Percentiles rank a stretch among this genome's conserved stretches.
Conservation (phyloP, 805 yeast species). For the Saccharomycopsis schoenii region DNA sequence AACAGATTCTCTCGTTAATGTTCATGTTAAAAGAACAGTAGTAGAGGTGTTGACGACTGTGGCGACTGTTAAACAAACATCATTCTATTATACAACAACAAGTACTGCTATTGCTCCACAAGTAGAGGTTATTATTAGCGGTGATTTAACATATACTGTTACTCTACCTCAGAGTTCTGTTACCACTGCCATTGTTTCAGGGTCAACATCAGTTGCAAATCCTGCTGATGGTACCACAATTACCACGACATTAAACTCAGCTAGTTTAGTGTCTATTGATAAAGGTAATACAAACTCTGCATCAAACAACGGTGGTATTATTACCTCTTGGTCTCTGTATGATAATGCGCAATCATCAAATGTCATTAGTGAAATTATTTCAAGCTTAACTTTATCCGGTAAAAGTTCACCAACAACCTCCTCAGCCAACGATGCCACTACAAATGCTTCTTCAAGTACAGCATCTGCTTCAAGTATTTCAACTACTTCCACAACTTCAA, state of each 20-base stretch:
- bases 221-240: neutral
- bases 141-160: constrained; percentile 41
- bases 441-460: constrained; percentile 26
- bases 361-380: constrained; percentile 30
- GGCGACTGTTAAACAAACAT: constrained; percentile 31
- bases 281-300: constrained; percentile 12
- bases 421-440: constrained; percentile 24
- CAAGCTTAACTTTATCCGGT: constrained; percentile 24
- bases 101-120: constrained; percentile 42
- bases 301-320: constrained; percentile 15
- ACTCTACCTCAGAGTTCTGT: constrained; percentile 29
- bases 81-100: constrained; percentile 22
- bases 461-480: constrained; percentile 10
- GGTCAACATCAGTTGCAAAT: neutral
- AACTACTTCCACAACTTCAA: constrained; percentile 21
- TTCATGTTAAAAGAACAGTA: constrained; percentile 14
- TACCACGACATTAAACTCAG: constrained; percentile 16
- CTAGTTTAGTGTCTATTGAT: constrained; percentile 19
- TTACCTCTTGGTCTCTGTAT: constrained; percentile 25
- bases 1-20: constrained; percentile 1
- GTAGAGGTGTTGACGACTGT: constrained; percentile 22
- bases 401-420: neutral
- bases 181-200: constrained; percentile 25
- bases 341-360: neutral
- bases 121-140: constrained; percentile 37